Evolutionary conservation across 352 stramenopile genomes (phyloP), one percentile per base, ranked within the genome.

Genomic region (Globisporangium canariense): DNA sequence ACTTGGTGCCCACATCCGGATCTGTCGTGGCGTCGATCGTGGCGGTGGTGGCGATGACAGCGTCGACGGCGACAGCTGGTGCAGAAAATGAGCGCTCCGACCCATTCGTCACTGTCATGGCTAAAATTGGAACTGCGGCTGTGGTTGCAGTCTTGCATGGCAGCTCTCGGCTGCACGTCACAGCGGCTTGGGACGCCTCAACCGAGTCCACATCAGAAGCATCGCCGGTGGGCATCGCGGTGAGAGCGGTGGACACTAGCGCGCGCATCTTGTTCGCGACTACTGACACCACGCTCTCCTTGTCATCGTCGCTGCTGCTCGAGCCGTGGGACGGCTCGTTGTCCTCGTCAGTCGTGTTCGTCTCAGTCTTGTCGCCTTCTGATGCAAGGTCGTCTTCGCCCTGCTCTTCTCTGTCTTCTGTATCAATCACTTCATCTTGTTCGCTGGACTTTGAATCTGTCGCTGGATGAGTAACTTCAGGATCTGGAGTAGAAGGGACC

Each of bases 291-390:
- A 34, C 69, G 32, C 76, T 86, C 67, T 83, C 77, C 43, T 81
- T 81, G 59, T 83, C 73, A 14, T 71, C 74, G 54, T 78, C 70
- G 41, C 34, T 51, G 60, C 30, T 69, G 41, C 58, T 67, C 14
- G 41, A 51, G 41, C 66, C 68, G 58, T 43, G 65, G 30, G 52
- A 58, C n/a, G 16, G 32, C 50, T 69, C 47, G 34, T 46, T 45
- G 38, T 30, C 45, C 20, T 57, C 71, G 38, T 74, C 62, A 11
- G 62, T 67, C 43, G 62, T 63, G 54, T 62, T 63, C n/a, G 62
- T 58, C 34, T 67, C 62, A 22, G 62, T 67, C 20, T 51, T 56
- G 22, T 59, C 62, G 38, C 45, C 62, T 59, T 67, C 62, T 10
- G 59, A 66, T 38, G 34, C 58, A 30, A 41, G 54, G 13, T 56